These are phyloP conservation scores for Thielaviopsis musarum DNA, from an alignment of 2,329 filamentous ascomycete species.

Conservation along the genomic window DNA sequence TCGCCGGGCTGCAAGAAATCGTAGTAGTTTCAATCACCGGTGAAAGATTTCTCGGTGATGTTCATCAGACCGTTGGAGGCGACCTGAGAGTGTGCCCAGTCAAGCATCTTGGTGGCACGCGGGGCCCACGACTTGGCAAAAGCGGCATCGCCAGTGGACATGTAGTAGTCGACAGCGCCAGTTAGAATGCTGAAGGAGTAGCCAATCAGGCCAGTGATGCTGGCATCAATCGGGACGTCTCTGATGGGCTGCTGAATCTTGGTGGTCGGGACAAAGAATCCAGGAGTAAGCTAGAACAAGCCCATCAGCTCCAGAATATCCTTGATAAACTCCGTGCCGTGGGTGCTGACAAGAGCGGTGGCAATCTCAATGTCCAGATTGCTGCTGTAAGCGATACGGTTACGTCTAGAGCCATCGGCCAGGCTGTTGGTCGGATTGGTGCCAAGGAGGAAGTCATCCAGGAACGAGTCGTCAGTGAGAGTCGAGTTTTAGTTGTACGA, in stretches of 20 bases:
- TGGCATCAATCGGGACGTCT: background rate
- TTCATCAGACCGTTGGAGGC: conserved; percentile 16
- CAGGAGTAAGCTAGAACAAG: conserved; percentile 17
- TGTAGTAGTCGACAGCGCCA: conserved; percentile 17
- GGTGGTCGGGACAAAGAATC: conserved; percentile 19
- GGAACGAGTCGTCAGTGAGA: conserved; percentile 16
- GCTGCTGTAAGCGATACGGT: conserved; percentile 20
- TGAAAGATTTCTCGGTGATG: conserved; percentile 16
- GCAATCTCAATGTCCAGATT: conserved; percentile 18
- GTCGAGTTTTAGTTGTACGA: conserved; percentile 15
- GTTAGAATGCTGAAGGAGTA: conserved; percentile 13
- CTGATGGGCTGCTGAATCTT: conserved; percentile 17
- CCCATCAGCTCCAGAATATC: conserved; percentile 18
- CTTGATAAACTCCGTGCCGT: conserved; percentile 16
- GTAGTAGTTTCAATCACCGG: conserved; percentile 22
- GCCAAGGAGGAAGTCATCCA: conserved; percentile 21
- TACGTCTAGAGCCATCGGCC: conserved; percentile 22
- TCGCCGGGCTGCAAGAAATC: conserved; percentile 18
- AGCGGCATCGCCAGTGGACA: conserved; percentile 16
- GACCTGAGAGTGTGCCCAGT: conserved; percentile 20
- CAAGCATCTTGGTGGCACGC: conserved; percentile 18
- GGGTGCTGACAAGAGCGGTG: conserved; percentile 17
- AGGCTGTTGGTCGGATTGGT: conserved; percentile 19
- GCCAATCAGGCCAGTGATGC: background rate
- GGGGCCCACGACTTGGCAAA: conserved; percentile 18